phyloP scores from a whole-genome alignment of 2,329 filamentous ascomycete species.

The Arachnopeziza araneosa region DNA sequence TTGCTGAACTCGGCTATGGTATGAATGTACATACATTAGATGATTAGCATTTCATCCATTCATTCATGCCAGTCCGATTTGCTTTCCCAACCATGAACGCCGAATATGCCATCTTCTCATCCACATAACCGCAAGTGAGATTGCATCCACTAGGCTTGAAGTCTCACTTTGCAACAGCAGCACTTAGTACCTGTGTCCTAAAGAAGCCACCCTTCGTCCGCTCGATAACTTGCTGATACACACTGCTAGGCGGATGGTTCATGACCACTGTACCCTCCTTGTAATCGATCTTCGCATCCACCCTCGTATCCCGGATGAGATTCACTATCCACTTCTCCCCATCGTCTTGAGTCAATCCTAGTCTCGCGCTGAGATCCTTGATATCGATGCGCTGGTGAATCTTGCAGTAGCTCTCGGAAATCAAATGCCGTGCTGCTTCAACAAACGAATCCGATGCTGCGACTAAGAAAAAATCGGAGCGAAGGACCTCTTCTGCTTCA shows the following conservation, averaged over 20 bases:
- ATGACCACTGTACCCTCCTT: slow-evolving; percentile 98
- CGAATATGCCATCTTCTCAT: background rate
- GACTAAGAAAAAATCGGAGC: slow-evolving; percentile 91
- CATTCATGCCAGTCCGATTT: background rate
- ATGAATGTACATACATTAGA: background rate
- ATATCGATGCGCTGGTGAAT: slow-evolving; percentile 99
- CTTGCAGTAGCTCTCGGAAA: slow-evolving; percentile 99
- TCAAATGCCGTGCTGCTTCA: slow-evolving; percentile 89
- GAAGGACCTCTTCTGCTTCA: slow-evolving; percentile 85
- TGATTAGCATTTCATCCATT: background rate
- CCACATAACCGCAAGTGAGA: background rate
- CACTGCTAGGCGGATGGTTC: slow-evolving; percentile 98
- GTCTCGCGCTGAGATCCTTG: slow-evolving; percentile 86
- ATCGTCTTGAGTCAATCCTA: slow-evolving; percentile 88
- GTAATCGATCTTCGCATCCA: slow-evolving; percentile 99
- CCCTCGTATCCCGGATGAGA: slow-evolving; percentile 92
- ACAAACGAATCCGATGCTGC: slow-evolving; percentile 83
- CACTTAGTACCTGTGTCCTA: slow-evolving; percentile 85
- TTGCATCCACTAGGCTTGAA: background rate
- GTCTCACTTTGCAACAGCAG: slow-evolving; percentile 32
- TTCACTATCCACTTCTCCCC: slow-evolving; percentile 99
- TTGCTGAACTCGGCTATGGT: background rate
- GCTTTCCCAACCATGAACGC: background rate
- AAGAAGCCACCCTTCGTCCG: slow-evolving; percentile 98
- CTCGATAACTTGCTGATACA: slow-evolving; percentile 99